Evolutionary conservation across 2,329 filamentous ascomycete species (phyloP).

Genomic region (Ophidiomyces ophidiicola): DNA sequence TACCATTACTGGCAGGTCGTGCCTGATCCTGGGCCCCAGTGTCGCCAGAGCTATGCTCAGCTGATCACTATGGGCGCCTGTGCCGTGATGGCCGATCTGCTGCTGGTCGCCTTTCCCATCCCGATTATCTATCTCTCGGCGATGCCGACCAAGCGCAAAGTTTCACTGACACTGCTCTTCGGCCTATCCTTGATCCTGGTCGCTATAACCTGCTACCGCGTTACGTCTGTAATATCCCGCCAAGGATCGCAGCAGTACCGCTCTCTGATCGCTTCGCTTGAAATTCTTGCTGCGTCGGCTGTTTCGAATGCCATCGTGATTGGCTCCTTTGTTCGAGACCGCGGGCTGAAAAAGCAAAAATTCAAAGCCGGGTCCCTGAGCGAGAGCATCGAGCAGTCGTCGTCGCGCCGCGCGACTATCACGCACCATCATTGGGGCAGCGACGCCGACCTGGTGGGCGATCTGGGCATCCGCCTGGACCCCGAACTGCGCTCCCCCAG

Average conservation of each 20-base stretch:
- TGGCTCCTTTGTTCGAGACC: constrained; percentile 82
- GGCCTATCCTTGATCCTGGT: constrained; percentile 72
- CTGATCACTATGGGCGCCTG: constrained; percentile 80
- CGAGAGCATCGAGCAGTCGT: constrained; percentile 35
- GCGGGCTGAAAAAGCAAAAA: constrained; percentile 78
- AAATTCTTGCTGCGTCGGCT: constrained; percentile 76
- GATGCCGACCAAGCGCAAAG: constrained; percentile 64
- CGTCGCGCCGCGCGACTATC: constrained; percentile 41
- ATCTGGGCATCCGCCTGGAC: constrained; percentile 57
- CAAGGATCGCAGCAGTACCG: constrained; percentile 72
- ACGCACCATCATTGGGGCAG: constrained; percentile 68
- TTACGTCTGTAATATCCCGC: constrained; percentile 61
- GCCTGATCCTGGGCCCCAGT: constrained; percentile 76
- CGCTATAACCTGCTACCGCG: constrained; percentile 63
- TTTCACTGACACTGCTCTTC: constrained; percentile 69
- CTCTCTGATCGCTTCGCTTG: constrained; percentile 76
- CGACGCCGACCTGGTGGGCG: constrained; percentile 78
- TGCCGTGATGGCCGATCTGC: constrained; percentile 77
- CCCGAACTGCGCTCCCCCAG: constrained; percentile 37
- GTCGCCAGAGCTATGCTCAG: constrained; percentile 76
- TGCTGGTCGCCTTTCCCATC: constrained; percentile 79
- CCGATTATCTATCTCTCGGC: constrained; percentile 71
- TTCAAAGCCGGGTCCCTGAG: constrained; percentile 49
- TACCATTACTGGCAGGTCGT: constrained; percentile 64
- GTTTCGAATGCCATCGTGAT: constrained; percentile 83